Evolutionary conservation across 148 eudicot genomes (phyloP).

Genomic region (Rhododendron henanense): DNA sequence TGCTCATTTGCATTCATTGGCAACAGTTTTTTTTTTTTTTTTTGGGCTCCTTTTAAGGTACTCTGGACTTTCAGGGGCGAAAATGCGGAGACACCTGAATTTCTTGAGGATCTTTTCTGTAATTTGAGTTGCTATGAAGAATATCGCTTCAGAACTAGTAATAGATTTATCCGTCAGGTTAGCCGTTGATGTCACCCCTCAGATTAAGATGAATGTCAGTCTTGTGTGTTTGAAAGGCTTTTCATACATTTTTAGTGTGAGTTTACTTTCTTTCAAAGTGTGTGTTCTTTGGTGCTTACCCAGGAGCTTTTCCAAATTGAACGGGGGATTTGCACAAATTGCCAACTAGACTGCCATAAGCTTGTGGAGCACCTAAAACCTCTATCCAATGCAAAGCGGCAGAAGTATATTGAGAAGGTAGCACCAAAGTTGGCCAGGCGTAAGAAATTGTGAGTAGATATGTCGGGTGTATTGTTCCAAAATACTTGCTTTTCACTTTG

Average conservation of each 20-base stretch:
- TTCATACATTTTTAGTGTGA: neutral
- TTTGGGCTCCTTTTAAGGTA: neutral
- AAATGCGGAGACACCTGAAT: conserved; percentile 72
- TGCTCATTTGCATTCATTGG: neutral
- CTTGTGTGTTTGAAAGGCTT: neutral
- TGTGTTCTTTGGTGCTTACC: conserved; percentile 7
- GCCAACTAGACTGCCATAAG: conserved; percentile 81
- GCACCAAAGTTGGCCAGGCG: conserved; percentile 65
- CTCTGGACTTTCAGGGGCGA: conserved; percentile 46
- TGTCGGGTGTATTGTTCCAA: neutral
- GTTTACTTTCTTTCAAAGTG: neutral
- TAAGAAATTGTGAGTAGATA: conserved; percentile 58
- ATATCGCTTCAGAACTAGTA: conserved; percentile 73
- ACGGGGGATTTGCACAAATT: conserved; percentile 78
- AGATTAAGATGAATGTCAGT: neutral
- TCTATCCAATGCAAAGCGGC: conserved; percentile 53
- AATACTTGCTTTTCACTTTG: neutral
- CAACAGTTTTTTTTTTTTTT: neutral
- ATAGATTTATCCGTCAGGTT: conserved; percentile 77
- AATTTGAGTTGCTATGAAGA: conserved; percentile 68
- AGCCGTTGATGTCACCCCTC: conserved; percentile 14
- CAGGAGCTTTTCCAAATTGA: conserved; percentile 90
- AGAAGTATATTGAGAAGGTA: conserved; percentile 48
- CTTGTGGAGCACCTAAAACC: conserved; percentile 68
- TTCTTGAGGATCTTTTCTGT: conserved; percentile 85